Conservation (phyloP, 1,284 basidiomycete genomes). For the Tylopilus microsporus region DNA sequence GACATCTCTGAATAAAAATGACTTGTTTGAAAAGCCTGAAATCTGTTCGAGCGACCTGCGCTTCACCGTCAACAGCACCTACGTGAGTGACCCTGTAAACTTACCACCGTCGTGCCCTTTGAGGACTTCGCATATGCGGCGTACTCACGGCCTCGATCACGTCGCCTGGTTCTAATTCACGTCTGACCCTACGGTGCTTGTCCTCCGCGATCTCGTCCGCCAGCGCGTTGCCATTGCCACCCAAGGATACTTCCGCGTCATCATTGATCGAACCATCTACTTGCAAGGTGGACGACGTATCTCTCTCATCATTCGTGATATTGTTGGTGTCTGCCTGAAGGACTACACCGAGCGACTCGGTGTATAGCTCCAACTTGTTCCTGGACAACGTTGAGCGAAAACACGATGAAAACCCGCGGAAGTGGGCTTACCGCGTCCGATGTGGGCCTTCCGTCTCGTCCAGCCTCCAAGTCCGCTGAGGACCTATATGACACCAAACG, state of each 20-base stretch:
- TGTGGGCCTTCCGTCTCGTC: constrained; percentile 89
- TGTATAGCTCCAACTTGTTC: constrained; percentile 67
- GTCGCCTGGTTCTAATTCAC: constrained; percentile 86
- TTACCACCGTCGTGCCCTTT: constrained; percentile 76
- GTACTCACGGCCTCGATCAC: constrained; percentile 86
- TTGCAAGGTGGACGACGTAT: constrained; percentile 17
- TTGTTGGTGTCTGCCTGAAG: constrained; percentile 1
- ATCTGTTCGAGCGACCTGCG: constrained; percentile 78
- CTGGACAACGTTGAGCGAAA: constrained; percentile 33
- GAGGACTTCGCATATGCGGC: constrained; percentile 71
- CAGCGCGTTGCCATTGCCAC: constrained; percentile 38
- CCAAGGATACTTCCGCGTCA: constrained; percentile 13
- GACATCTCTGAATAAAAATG: constrained; percentile 86
- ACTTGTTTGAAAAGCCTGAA: constrained; percentile 72
- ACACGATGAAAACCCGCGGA: not conserved
- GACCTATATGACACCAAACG: constrained; percentile 64
- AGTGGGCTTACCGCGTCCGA: constrained; percentile 57
- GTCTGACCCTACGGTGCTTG: constrained; percentile 71
- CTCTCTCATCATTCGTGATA: constrained; percentile 6
- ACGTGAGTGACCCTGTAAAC: constrained; percentile 26
- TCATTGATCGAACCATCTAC: constrained; percentile 19
- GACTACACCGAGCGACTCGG: constrained; percentile 30
- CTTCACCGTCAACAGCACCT: not conserved
- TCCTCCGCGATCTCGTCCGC: constrained; percentile 73
- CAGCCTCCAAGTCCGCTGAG: constrained; percentile 60